phyloP scores from a whole-genome alignment of 2,329 filamentous ascomycete species.

The Nigrospora oryzae region DNA sequence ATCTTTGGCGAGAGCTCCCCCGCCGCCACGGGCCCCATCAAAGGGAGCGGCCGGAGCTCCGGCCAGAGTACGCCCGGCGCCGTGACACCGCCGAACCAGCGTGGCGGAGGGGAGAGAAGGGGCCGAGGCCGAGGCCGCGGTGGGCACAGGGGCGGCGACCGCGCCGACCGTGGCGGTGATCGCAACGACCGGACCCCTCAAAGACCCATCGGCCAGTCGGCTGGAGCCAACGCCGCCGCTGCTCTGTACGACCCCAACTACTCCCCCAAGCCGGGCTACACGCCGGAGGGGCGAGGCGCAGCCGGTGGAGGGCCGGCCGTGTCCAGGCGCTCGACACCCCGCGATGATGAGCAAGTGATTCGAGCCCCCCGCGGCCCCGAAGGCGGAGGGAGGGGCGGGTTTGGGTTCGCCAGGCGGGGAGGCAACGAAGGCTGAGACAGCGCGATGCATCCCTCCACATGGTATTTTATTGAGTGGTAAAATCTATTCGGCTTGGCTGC shows the following conservation, averaged over 20 bases:
- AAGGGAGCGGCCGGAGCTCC: slow-evolving; percentile 21
- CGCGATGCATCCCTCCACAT: too few relatives aligned
- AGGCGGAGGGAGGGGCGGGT: slow-evolving; percentile 65
- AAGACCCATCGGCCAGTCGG: slow-evolving; percentile 20
- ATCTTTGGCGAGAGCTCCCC: slow-evolving; percentile 56
- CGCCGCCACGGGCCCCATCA: slow-evolving; percentile 24
- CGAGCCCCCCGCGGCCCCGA: slow-evolving; percentile 70
- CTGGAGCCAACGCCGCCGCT: slow-evolving; percentile 33
- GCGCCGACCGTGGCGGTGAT: slow-evolving; percentile 11
- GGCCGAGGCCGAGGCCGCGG: slow-evolving; percentile 38
- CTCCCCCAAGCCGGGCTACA: slow-evolving; percentile 52
- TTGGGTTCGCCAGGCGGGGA: slow-evolving; percentile 64
- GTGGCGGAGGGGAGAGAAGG: slow-evolving; percentile 34
- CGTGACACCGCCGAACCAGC: slow-evolving; percentile 45
- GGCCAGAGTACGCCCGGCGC: slow-evolving; percentile 55
- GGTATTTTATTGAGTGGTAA: too few relatives aligned
- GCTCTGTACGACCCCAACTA: slow-evolving; percentile 73
- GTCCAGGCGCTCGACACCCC: slow-evolving; percentile 36
- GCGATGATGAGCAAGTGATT: slow-evolving; percentile 59
- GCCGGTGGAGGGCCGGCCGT: slow-evolving; percentile 25
- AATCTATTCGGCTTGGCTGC: too few relatives aligned
- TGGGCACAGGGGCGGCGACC: slow-evolving; percentile 27
- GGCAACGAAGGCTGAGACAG: slow-evolving; percentile 35
- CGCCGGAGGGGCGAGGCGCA: slow-evolving; percentile 31
- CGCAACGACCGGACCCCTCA: slow-evolving; percentile 19